phyloP scores from a whole-genome alignment of 345 rosid genomes.

The Eucalyptus fibrosa region DNA sequence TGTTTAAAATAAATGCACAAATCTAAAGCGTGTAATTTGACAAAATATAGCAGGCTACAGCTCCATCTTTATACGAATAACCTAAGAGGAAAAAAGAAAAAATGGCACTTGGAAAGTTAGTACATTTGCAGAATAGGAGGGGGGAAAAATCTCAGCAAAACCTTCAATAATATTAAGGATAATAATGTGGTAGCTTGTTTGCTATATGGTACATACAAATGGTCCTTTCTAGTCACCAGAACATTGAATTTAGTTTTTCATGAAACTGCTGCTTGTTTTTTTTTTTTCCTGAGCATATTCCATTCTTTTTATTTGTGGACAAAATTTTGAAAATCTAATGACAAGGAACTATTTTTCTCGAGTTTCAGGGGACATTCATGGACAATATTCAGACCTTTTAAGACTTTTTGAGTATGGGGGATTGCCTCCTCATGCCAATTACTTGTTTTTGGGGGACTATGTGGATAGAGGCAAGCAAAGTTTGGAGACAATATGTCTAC shows the following conservation, averaged over 20 bases:
- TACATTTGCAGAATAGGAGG: neutral
- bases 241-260: neutral
- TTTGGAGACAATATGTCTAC: conserved; percentile 34
- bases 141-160: neutral
- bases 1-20: neutral
- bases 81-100: neutral
- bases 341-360: neutral
- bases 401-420: conserved; percentile 87
- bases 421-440: conserved; percentile 64
- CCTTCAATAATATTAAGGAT: neutral
- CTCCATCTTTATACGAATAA: neutral
- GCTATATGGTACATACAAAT: neutral
- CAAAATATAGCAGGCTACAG: neutral
- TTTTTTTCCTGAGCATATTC: neutral
- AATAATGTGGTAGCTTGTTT: neutral
- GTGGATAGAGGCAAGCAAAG: conserved; percentile 64
- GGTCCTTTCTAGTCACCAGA: neutral
- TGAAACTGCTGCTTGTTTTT: neutral
- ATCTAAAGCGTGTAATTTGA: neutral
- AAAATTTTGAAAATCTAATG: neutral
- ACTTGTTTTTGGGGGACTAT: conserved; percentile 77
- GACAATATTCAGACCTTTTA: conserved; percentile 78
- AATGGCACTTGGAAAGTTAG: neutral
- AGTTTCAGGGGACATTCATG: conserved; percentile 71
- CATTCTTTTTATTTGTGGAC: neutral